Evolutionary conservation across 2,329 filamentous ascomycete genomes (phyloP), one percentile per base, ranked within the genome.

Genomic region (Cryphonectria nitschkei): DNA sequence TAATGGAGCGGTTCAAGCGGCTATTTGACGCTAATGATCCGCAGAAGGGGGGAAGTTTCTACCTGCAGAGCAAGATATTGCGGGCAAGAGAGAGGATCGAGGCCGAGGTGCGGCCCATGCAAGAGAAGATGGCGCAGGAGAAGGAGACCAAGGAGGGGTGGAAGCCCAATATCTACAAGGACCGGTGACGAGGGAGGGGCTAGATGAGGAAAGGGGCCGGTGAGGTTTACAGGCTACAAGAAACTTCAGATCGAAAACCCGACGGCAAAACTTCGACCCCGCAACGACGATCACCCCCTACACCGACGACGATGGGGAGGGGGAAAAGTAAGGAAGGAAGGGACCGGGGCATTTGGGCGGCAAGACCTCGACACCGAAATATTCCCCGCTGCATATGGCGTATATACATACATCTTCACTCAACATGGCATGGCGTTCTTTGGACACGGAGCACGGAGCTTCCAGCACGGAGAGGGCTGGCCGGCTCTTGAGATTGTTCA

Each of bases 51-150:
- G 96, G 96, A 68, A 98, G 94, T 78, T 99, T 99, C 83, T 99
- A 99, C 82, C 86, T 99, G 65, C 96, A 99, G 83, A 98, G 95
- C 86, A 99, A 99, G 84, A 90, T 99, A 69, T 83, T 98, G 76
- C 87, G 96, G 73, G 96, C 96, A 71, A 89, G 95, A 77, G 95
- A 99, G 83, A 87, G 96, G 74, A 92, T 99, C 83, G 95, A 98
- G 84, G 87, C 92, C 77, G 95, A 99, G 82, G 84, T 96, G 56
- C 87, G 90, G 74, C 90, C 92, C 71, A 88, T 90, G 72, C 86
- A 90, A 77, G 91, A 93, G 79, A 90, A 91, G 79, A 87, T 88
- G 19, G 89, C 90, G 75, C 86, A 89, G 77, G 94, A 97, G 78
- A 90, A 91, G 69, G 94, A 97, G 81, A 77, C 92, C 68, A 89